Evolutionary conservation across 164 flowering plant species (phyloP).

Genomic region (Kingdonia uniflora): DNA sequence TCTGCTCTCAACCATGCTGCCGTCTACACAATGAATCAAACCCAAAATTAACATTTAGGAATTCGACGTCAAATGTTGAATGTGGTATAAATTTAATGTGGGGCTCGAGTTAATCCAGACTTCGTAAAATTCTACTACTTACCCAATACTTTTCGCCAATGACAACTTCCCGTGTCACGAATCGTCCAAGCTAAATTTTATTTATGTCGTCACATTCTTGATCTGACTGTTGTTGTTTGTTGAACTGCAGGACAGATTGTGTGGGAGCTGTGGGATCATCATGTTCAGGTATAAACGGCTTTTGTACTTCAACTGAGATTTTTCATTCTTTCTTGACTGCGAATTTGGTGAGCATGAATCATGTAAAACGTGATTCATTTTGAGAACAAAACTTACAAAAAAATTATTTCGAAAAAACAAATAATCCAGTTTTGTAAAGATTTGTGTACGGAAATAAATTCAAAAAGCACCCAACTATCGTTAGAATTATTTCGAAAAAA

Average conservation of each 20-base stretch:
- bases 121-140: background rate
- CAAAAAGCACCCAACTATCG: too few species aligned
- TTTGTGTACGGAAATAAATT: too few species aligned
- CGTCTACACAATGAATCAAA: conserved; percentile 33
- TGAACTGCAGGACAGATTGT: conserved; percentile 27
- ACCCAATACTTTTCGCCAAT: conserved; percentile 88
- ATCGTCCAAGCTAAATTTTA: conserved; percentile 38
- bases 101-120: too few species aligned
- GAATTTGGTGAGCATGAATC: background rate
- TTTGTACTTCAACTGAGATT: conserved; percentile 7
- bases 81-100: too few species aligned
- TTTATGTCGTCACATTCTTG: conserved; percentile 15
- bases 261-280: background rate
- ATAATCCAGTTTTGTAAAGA: too few species aligned
- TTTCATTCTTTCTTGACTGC: too few species aligned
- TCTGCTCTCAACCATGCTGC: conserved; percentile 91
- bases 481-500: too few species aligned
- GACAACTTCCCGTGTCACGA: conserved; percentile 49
- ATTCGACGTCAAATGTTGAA: too few species aligned
- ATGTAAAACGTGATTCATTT: too few species aligned
- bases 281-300: background rate
- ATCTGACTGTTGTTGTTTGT: conserved; percentile 30
- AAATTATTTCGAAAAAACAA: background rate
- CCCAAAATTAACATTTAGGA: background rate
- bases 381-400: too few species aligned